Conservation (phyloP, 805 yeast genomes). For the Yarrowia divulgata region DNA sequence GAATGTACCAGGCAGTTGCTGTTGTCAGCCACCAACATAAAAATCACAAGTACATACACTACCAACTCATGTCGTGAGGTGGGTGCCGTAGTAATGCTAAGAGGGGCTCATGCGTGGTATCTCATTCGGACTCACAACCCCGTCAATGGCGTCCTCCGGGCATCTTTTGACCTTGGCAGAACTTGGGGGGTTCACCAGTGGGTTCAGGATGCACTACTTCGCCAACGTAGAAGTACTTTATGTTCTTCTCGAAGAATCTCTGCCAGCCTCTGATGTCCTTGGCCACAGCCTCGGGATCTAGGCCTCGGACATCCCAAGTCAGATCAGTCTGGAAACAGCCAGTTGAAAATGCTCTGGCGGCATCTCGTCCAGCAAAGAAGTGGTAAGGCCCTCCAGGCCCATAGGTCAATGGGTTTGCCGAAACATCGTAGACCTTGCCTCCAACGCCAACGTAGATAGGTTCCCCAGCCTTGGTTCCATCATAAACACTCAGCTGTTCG, state of each 20-base stretch:
- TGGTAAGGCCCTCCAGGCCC: conserved; percentile 66
- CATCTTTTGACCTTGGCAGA: conserved; percentile 35
- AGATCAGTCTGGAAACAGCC: conserved; percentile 71
- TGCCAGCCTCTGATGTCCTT: conserved; percentile 61
- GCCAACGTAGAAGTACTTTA: conserved; percentile 70
- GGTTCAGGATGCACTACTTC: conserved; percentile 49
- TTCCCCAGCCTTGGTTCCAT: conserved; percentile 57
- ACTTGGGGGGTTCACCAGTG: conserved; percentile 27
- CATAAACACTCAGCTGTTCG: conserved; percentile 57
- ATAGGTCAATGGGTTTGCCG: conserved; percentile 58
- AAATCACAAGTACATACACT: too few species aligned
- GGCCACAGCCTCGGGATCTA: conserved; percentile 55
- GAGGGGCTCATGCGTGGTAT: too few species aligned
- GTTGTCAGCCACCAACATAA: too few species aligned
- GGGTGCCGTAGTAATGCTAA: too few species aligned
- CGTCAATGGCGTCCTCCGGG: conserved; percentile 32
- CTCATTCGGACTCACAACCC: background rate
- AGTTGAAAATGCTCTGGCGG: conserved; percentile 72
- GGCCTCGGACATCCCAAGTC: conserved; percentile 71
- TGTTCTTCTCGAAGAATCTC: conserved; percentile 55
- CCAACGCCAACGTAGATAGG: conserved; percentile 68
- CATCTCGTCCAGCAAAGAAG: conserved; percentile 68
- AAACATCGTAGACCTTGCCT: conserved; percentile 71
- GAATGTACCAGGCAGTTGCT: too few species aligned
- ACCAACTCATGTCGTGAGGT: too few species aligned